phyloP scores from a whole-genome alignment of 2,329 filamentous ascomycete species.

The Polytolypa hystricis region DNA sequence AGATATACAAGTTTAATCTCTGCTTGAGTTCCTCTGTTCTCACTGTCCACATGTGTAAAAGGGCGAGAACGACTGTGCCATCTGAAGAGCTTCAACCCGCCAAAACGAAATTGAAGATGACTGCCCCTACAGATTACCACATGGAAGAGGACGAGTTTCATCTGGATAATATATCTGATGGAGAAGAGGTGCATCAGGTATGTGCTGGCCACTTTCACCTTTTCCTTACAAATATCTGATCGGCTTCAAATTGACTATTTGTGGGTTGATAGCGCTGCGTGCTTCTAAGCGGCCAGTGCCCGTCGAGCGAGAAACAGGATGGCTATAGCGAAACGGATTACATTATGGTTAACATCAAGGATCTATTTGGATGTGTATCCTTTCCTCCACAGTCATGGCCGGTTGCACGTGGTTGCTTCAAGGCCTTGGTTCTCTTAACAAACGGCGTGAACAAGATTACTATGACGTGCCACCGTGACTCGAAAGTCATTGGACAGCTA shows the following conservation, averaged over 20 bases:
- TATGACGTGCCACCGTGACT: conserved; percentile 7
- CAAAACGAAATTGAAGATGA: no score
- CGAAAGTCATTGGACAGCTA: conserved; percentile 5
- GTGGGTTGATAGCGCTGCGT: conserved; percentile 2
- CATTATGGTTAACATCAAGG: background rate
- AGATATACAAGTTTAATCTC: no score
- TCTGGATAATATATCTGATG: conserved; percentile 1
- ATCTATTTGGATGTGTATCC: background rate
- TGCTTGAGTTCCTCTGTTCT: no score
- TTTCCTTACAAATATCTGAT: background rate
- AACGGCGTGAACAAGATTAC: conserved; percentile 11
- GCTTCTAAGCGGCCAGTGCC: conserved; percentile 1
- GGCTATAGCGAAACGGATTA: conserved; percentile 2
- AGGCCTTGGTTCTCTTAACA: conserved; percentile 12
- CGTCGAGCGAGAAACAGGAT: no score
- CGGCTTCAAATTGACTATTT: background rate
- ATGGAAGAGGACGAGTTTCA: background rate
- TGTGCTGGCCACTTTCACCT: background rate
- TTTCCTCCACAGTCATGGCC: conserved; percentile 10
- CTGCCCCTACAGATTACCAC: no score
- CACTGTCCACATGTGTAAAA: no score
- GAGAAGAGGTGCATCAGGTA: conserved; percentile 3
- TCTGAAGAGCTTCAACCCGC: no score
- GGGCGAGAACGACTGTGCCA: no score
- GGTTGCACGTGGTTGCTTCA: conserved; percentile 11